These are phyloP conservation scores for Rhynchosporium graminicola DNA, from an alignment of 2,329 filamentous ascomycete species.

Conservation along the genomic window DNA sequence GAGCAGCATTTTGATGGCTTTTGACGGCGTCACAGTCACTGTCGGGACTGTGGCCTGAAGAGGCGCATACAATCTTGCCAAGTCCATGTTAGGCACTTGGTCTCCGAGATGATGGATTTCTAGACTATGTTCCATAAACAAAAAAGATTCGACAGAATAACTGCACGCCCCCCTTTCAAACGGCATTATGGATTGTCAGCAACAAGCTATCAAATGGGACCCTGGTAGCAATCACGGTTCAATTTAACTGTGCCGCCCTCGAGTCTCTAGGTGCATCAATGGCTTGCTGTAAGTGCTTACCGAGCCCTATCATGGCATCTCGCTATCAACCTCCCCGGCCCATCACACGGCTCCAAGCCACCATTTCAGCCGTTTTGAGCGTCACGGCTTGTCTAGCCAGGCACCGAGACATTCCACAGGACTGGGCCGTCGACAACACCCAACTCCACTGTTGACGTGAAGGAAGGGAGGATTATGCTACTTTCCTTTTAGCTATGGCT, in stretches of 20 bases:
- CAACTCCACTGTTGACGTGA: constrained; percentile 12
- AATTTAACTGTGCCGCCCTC: constrained; percentile 2
- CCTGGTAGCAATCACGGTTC: constrained; percentile 7
- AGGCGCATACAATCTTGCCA: constrained; percentile 5
- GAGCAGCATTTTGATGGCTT: background rate
- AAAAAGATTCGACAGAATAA: background rate
- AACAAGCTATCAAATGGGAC: constrained; percentile 1
- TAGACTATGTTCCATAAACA: constrained; percentile 2
- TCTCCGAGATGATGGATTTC: background rate
- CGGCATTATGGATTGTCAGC: background rate
- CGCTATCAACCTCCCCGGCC: background rate
- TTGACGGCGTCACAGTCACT: background rate
- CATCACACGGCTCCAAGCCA: constrained; percentile 13
- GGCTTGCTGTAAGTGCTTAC: constrained; percentile 11
- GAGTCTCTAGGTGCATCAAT: constrained; percentile 5
- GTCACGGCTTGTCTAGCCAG: constrained; percentile 18
- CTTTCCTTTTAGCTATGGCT: constrained; percentile 29
- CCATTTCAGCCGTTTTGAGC: constrained; percentile 1
- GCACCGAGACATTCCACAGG: constrained; percentile 12
- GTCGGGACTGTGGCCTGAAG: background rate
- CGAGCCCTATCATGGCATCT: constrained; percentile 11
- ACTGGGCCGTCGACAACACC: constrained; percentile 11
- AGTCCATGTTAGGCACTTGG: constrained; percentile 2
- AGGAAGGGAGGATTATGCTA: constrained; percentile 4
- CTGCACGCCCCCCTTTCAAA: background rate